phyloP scores from a whole-genome alignment of 805 yeast species.

The Ogataea allantospora region DNA sequence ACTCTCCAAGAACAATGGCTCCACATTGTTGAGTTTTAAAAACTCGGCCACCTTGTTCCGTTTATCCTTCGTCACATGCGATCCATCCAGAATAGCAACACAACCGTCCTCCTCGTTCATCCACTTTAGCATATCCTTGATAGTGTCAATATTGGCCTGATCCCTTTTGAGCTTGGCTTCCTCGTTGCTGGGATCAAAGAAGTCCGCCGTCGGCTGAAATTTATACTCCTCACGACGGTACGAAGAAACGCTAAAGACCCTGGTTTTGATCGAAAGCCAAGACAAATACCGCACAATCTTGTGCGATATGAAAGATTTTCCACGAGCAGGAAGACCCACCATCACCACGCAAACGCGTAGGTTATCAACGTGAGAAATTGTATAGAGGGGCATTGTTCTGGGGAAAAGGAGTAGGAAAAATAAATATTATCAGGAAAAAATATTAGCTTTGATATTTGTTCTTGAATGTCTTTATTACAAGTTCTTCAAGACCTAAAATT shows the following conservation, averaged over 20 bases:
- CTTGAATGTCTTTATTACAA: constrained; percentile 3
- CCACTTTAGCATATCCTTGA: constrained; percentile 84
- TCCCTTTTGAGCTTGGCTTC: constrained; percentile 63
- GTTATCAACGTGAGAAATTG: constrained; percentile 62
- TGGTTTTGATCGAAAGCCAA: constrained; percentile 87
- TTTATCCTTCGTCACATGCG: constrained; percentile 76
- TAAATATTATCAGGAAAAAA: neutral
- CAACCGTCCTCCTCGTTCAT: constrained; percentile 74
- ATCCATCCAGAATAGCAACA: constrained; percentile 93
- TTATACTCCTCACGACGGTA: constrained; percentile 65
- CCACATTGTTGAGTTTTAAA: constrained; percentile 63
- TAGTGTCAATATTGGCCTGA: constrained; percentile 70
- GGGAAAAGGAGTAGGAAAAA: constrained; percentile 1
- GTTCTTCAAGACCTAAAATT: constrained; percentile 11
- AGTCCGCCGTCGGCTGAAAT: constrained; percentile 69
- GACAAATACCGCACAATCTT: constrained; percentile 88
- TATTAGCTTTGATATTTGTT: neutral
- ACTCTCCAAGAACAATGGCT: constrained; percentile 90
- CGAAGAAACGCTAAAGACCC: constrained; percentile 85
- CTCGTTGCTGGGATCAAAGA: constrained; percentile 66
- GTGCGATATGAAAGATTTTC: constrained; percentile 92
- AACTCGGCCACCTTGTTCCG: constrained; percentile 58
- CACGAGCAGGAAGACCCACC: constrained; percentile 89
- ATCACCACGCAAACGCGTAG: constrained; percentile 81
- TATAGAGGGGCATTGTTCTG: constrained; percentile 52